A percentile compares a stretch with the other conserved stretches of the same genome.
These are phyloP conservation scores for Dendrobium nobile DNA, from an alignment of 106 monocot genomes.

Conservation along the genomic window DNA sequence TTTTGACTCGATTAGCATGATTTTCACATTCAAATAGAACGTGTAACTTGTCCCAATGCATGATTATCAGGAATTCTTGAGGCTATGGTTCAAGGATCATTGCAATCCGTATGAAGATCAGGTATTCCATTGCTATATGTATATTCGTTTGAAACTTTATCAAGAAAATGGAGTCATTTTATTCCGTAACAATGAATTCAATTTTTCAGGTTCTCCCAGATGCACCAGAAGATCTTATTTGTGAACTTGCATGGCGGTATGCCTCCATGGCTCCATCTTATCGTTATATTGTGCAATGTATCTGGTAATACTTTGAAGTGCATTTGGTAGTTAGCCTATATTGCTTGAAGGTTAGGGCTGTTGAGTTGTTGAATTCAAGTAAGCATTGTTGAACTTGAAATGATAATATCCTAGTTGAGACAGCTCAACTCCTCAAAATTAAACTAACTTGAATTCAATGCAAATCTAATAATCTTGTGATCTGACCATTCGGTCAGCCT, in stretches of 20 bases:
- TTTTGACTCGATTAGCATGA: background rate
- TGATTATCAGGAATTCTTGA: conserved; percentile 64
- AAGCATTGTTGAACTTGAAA: background rate
- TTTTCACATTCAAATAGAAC: background rate
- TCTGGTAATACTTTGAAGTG: background rate
- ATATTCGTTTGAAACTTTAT: background rate
- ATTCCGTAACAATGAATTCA: background rate
- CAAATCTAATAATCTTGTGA: background rate
- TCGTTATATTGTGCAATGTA: background rate
- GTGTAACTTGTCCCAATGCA: background rate
- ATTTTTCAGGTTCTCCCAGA: conserved; percentile 71
- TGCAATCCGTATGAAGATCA: conserved; percentile 97
- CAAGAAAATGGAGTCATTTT: background rate
- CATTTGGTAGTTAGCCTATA: background rate
- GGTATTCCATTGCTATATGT: conserved; percentile 23
- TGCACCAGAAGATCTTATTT: conserved; percentile 84
- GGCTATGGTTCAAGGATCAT: conserved; percentile 92
- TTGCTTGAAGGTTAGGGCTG: background rate
- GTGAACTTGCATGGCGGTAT: conserved; percentile 95
- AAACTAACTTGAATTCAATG: background rate
- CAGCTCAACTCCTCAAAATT: background rate
- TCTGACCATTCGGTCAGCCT: too few relatives aligned
- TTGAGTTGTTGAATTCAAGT: background rate
- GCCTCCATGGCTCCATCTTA: conserved; percentile 6
- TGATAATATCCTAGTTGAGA: background rate